These are phyloP conservation scores for Starmerella lactis-condensi DNA, from an alignment of 805 yeast genomes.

Conservation along the genomic window DNA sequence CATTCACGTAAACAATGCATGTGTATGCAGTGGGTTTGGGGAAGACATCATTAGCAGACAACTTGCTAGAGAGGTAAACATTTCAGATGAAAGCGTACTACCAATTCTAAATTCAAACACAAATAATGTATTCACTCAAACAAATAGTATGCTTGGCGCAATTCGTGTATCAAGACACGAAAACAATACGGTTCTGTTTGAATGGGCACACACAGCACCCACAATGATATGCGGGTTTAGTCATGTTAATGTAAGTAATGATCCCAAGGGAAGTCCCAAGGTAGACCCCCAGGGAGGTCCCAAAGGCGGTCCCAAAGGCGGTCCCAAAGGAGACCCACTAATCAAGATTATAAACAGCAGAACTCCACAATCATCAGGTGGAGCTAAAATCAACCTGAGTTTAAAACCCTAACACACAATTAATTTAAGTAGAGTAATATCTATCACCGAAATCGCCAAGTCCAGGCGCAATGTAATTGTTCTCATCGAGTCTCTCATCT, in stretches of 20 bases:
- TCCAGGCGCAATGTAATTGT: constrained; percentile 80
- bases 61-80: constrained; percentile 16
- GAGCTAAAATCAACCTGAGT: too few species aligned
- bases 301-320: not conserved
- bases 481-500: constrained; percentile 70
- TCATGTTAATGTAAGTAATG: not conserved
- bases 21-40: constrained; percentile 25
- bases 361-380: not conserved
- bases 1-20: constrained; percentile 1
- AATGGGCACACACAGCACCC: constrained; percentile 14
- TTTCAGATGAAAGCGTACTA: not conserved
- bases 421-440: constrained; percentile 45
- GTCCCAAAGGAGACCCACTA: not conserved
- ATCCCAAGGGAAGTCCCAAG: not conserved
- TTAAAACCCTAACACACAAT: not conserved
- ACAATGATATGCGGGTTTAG: constrained; percentile 11
- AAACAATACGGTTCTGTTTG: constrained; percentile 6
- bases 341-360: not conserved
- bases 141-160: not conserved
- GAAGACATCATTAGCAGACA: constrained; percentile 23
- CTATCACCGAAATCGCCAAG: constrained; percentile 97
- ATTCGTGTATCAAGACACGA: constrained; percentile 3
- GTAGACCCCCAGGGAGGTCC: not conserved
- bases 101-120: not conserved
- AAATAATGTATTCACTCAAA: not conserved